phyloP scores from a whole-genome alignment of 2,329 filamentous ascomycete species.

The Plectosphaerella sp. region DNA sequence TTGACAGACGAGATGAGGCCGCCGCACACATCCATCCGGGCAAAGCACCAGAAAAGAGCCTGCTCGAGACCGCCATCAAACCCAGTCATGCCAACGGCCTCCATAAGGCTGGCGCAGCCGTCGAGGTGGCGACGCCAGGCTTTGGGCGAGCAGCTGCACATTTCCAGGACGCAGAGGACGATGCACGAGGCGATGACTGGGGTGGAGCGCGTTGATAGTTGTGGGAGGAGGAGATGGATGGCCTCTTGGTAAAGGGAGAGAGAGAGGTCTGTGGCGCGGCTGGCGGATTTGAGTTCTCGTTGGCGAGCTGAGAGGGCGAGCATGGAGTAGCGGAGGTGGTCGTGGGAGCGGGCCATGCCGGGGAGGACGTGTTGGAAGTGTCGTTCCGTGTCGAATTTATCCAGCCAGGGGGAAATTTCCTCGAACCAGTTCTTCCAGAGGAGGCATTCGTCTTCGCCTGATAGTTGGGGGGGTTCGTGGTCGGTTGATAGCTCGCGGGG shows the following conservation, averaged over 20 bases:
- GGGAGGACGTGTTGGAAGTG: slow-evolving; percentile 44
- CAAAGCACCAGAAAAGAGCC: slow-evolving; percentile 51
- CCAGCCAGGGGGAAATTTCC: slow-evolving; percentile 40
- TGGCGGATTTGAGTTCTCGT: slow-evolving; percentile 36
- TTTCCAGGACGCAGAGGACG: slow-evolving; percentile 49
- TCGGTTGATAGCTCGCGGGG: slow-evolving; percentile 6
- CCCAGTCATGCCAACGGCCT: slow-evolving; percentile 44
- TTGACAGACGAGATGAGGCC: slow-evolving; percentile 45
- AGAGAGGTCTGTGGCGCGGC: slow-evolving; percentile 30
- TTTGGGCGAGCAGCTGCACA: slow-evolving; percentile 43
- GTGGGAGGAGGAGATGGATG: slow-evolving; percentile 42
- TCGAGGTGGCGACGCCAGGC: slow-evolving; percentile 48
- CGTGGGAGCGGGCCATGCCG: slow-evolving; percentile 36
- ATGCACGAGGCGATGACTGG: slow-evolving; percentile 49
- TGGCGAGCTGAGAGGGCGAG: slow-evolving; percentile 48
- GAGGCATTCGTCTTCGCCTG: slow-evolving; percentile 23
- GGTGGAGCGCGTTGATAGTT: slow-evolving; percentile 40
- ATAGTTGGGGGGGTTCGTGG: slow-evolving; percentile 8
- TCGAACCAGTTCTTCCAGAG: slow-evolving; percentile 37
- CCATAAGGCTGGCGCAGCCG: slow-evolving; percentile 45
- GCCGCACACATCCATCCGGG: slow-evolving; percentile 50
- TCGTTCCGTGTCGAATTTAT: slow-evolving; percentile 46
- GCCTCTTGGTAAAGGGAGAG: slow-evolving; percentile 45
- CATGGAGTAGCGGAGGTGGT: slow-evolving; percentile 42
- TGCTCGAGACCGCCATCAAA: slow-evolving; percentile 44